Evolutionary conservation across 1,284 basidiomycete species (phyloP), one percentile per base, ranked within the genome.

Genomic region (Kwoniella shivajii): DNA sequence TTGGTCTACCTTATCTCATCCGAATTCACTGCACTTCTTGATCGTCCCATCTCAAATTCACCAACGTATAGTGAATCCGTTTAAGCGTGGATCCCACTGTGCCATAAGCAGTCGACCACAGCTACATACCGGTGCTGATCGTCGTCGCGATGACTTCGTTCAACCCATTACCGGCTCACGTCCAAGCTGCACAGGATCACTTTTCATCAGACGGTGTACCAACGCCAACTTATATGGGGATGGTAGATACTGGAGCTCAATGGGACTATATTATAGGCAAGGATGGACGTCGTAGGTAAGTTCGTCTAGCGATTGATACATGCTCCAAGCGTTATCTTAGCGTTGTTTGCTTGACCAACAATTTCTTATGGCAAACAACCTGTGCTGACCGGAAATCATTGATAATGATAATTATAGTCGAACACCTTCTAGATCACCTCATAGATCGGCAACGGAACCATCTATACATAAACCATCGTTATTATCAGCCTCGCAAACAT

Each of bases 211-310:
- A 46, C 24, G 79, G 81, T 57, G 69, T 79, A 51, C 73, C 78
- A 57, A 82, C 84, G 22, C 83, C 85, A 53, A 82, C 68, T 9
- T 84, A 86, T 72, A 84, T 83, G 60, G 83, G 83, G 36, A 78
- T 81, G 68, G 82, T 85, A 65, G 78, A 68, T 50, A 75, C 76
- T 6, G 76, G 76, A 16, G 69, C 66, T 43, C 74, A 78, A 50
- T 78, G 75, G 74, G 76, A 78, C 36, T 76, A 67, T 53, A 66
- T 73, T 24, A 63, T 72, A 18, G 65, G 68, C 41, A 62, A 66
- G 48, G 65, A 71, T 26, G 69, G 71, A n/a, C 59, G 67, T 33
- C 61, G 66, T 45, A 74, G 69, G 75, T 75, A 50, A 61, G 74
- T 63, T 14, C n/a, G 24, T 24, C 29, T 26, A 27, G 22, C n/a